Percentiles rank a stretch among this genome's conserved stretches.
These are phyloP conservation scores for Zygotorulaspora mrakii DNA, from an alignment of 1,139 yeast genomes.

Conservation along the genomic window DNA sequence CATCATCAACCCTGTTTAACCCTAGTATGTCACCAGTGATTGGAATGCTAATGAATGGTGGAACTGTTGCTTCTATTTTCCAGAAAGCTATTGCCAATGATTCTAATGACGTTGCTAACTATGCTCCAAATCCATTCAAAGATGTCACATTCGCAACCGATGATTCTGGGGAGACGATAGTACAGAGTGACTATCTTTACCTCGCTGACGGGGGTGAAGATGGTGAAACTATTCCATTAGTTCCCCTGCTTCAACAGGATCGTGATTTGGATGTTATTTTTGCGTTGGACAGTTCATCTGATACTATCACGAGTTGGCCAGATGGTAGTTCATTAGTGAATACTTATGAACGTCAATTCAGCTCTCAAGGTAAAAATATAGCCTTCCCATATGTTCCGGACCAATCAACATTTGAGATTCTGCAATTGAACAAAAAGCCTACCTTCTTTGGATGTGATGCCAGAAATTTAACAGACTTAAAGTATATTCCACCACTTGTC, in stretches of 20 bases:
- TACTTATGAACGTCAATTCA: conserved; percentile 67
- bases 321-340: conserved; percentile 63
- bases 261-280: conserved; percentile 73
- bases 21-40: conserved; percentile 46
- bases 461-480: conserved; percentile 52
- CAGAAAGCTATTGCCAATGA: conserved; percentile 44
- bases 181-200: conserved; percentile 44
- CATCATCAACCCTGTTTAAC: conserved; percentile 73
- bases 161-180: conserved; percentile 34
- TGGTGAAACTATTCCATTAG: conserved; percentile 66
- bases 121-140: conserved; percentile 64
- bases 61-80: conserved; percentile 32
- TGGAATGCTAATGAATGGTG: conserved; percentile 22
- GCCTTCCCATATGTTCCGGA: conserved; percentile 83
- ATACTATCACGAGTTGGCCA: conserved; percentile 65
- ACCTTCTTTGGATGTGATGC: conserved; percentile 84
- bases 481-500: conserved; percentile 60
- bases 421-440: conserved; percentile 57
- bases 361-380: conserved; percentile 55
- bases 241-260: conserved; percentile 65
- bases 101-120: conserved; percentile 63
- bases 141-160: conserved; percentile 45
- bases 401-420: conserved; percentile 51
- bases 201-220: conserved; percentile 89
- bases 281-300: conserved; percentile 81